Evolutionary conservation across 352 stramenopile species (phyloP).

Genomic region (Pythium rhizo-oryzae): DNA sequence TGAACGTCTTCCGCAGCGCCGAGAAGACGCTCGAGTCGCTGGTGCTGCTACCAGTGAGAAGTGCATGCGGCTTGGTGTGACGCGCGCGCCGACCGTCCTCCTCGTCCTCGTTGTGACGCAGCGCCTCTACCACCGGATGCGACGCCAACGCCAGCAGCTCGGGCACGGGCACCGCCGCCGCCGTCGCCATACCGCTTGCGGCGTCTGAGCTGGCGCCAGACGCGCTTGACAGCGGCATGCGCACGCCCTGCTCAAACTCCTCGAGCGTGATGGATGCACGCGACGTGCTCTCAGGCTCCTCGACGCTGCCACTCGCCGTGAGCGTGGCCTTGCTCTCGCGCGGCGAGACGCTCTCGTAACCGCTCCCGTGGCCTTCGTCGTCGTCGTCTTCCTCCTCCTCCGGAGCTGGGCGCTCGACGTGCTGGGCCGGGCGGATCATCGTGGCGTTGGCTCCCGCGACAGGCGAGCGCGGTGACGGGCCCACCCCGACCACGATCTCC

Average conservation of each 20-base stretch:
- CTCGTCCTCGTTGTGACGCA: conserved; percentile 14
- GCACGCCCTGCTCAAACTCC: conserved; percentile 58
- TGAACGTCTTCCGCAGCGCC: conserved; percentile 28
- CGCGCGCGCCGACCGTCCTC: background rate
- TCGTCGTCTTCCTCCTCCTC: conserved; percentile 1
- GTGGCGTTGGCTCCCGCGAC: conserved; percentile 11
- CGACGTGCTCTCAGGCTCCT: background rate
- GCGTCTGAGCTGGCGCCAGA: background rate
- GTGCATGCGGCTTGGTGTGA: background rate
- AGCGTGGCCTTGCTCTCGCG: conserved; percentile 23
- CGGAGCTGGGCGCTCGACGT: background rate
- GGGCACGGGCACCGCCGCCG: conserved; percentile 11
- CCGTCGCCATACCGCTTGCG: background rate
- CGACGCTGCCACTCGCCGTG: conserved; percentile 1
- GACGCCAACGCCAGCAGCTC: conserved; percentile 35
- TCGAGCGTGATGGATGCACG: conserved; percentile 50
- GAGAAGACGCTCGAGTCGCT: conserved; percentile 30
- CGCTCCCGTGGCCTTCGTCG: conserved; percentile 1
- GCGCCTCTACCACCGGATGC: conserved; percentile 24
- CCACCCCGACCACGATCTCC: conserved; percentile 53
- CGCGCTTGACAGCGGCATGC: conserved; percentile 20
- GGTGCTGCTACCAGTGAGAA: conserved; percentile 5
- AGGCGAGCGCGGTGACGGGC: conserved; percentile 19
- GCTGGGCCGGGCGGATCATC: background rate
- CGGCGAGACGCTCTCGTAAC: background rate